phyloP scores from a whole-genome alignment of 164 flowering plant species.

The Sextonia rubra region DNA sequence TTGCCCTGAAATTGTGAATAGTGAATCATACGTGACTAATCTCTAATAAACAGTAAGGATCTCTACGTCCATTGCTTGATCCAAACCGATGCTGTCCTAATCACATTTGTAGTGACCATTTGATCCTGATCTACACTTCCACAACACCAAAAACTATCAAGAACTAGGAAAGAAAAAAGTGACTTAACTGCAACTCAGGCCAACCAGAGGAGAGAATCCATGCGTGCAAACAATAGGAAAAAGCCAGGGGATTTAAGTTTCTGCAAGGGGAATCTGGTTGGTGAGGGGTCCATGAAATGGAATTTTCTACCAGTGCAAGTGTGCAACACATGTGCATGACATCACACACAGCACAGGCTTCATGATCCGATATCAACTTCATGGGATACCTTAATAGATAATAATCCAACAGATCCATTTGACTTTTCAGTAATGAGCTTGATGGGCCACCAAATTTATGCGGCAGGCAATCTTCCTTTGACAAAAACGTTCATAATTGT shows the following conservation, averaged over 20 bases:
- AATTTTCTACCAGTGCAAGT: background rate
- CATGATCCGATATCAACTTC: background rate
- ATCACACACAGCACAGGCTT: background rate
- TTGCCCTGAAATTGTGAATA: too few species aligned
- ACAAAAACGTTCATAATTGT: too few species aligned
- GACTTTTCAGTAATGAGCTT: background rate
- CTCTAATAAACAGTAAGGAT: too few species aligned
- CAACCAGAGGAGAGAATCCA: background rate
- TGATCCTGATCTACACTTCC: too few species aligned
- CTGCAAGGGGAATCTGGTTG: background rate
- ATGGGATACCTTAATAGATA: background rate
- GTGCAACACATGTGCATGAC: background rate
- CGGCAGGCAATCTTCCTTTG: background rate
- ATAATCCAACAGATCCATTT: too few species aligned
- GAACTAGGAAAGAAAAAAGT: background rate
- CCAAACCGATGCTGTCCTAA: too few species aligned
- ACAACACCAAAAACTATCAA: too few species aligned
- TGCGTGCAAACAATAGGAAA: too few species aligned
- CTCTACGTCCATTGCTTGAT: too few species aligned
- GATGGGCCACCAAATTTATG: background rate
- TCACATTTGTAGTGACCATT: too few species aligned
- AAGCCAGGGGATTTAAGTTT: background rate
- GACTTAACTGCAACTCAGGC: background rate
- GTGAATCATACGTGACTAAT: too few species aligned
- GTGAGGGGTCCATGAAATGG: background rate